These are phyloP conservation scores for Geranomyces michiganensis DNA, from an alignment of 192 early-diverging fungal species.

Conservation along the genomic window DNA sequence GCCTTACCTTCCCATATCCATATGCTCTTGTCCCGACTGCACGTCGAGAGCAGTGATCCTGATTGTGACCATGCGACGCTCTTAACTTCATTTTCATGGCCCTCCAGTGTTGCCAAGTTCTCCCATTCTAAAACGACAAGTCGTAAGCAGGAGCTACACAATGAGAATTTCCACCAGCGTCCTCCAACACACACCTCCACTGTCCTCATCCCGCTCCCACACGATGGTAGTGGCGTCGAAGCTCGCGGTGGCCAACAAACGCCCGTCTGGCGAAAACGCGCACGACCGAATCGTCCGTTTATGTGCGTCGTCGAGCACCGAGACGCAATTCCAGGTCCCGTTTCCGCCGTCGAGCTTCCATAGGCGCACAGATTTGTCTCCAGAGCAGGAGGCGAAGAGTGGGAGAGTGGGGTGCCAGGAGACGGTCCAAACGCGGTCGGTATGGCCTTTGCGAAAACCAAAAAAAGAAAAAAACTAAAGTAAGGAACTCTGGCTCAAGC, in stretches of 20 bases:
- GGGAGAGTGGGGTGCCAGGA: constrained; percentile 80
- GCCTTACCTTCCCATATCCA: constrained; percentile 95
- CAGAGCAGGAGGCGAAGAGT: constrained; percentile 78
- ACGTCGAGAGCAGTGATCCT: constrained; percentile 87
- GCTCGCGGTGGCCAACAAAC: constrained; percentile 79
- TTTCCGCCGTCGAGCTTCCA: constrained; percentile 59
- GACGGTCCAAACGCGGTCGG: constrained; percentile 84
- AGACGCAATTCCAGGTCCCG: constrained; percentile 70
- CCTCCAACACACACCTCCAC: constrained; percentile 28
- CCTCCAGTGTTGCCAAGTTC: constrained; percentile 91
- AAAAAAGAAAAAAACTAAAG: neutral
- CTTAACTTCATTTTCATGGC: constrained; percentile 99
- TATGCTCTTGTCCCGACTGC: constrained; percentile 94
- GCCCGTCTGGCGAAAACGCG: constrained; percentile 76
- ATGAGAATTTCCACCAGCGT: constrained; percentile 9
- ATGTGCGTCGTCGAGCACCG: constrained; percentile 81
- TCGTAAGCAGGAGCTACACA: neutral
- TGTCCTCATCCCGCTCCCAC: constrained; percentile 77
- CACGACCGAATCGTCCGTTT: constrained; percentile 90
- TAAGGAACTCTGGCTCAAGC: neutral
- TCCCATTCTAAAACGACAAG: constrained; percentile 64
- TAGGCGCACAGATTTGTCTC: constrained; percentile 88
- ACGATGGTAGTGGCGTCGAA: constrained; percentile 93
- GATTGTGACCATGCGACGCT: constrained; percentile 83
- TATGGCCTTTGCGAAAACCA: constrained; percentile 56